phyloP scores from a whole-genome alignment of 2,329 filamentous ascomycete genomes.

The Pseudogymnoascus sp. region DNA sequence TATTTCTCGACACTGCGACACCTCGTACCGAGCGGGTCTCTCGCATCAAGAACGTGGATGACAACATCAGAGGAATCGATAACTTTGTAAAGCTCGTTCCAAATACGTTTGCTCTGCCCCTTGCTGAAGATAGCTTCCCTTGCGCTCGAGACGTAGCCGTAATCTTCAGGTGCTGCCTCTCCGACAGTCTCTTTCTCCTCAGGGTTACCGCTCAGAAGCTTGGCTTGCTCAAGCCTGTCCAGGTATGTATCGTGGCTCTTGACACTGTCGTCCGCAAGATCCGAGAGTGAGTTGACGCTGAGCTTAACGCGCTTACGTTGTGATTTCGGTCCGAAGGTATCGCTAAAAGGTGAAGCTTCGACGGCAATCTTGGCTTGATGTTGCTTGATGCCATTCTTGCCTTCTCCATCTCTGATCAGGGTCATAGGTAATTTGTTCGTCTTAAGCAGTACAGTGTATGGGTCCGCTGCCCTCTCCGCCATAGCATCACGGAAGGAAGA shows the following conservation, averaged over 20 bases:
- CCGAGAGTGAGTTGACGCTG: constrained; percentile 70
- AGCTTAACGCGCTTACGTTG: constrained; percentile 91
- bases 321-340: constrained; percentile 89
- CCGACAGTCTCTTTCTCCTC: constrained; percentile 39
- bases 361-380: constrained; percentile 92
- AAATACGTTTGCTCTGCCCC: constrained; percentile 90
- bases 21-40: constrained; percentile 82
- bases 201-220: constrained; percentile 63
- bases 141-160: constrained; percentile 52
- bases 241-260: constrained; percentile 77
- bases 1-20: constrained; percentile 92
- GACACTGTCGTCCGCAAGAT: constrained; percentile 72
- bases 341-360: constrained; percentile 75
- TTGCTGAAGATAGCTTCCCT: constrained; percentile 86
- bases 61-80: constrained; percentile 95
- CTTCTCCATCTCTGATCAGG: constrained; percentile 72
- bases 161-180: constrained; percentile 35
- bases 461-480: constrained; percentile 80
- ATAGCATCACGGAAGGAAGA: constrained; percentile 85
- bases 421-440: constrained; percentile 96
- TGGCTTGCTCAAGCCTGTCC: constrained; percentile 72
- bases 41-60: constrained; percentile 86
- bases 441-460: constrained; percentile 91
- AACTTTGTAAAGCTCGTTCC: constrained; percentile 94
- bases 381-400: constrained; percentile 79